Percentiles rank a stretch among this genome's conserved stretches.
phyloP scores from a whole-genome alignment of 352 stramenopile genomes.

The Phytophthora ramorum region DNA sequence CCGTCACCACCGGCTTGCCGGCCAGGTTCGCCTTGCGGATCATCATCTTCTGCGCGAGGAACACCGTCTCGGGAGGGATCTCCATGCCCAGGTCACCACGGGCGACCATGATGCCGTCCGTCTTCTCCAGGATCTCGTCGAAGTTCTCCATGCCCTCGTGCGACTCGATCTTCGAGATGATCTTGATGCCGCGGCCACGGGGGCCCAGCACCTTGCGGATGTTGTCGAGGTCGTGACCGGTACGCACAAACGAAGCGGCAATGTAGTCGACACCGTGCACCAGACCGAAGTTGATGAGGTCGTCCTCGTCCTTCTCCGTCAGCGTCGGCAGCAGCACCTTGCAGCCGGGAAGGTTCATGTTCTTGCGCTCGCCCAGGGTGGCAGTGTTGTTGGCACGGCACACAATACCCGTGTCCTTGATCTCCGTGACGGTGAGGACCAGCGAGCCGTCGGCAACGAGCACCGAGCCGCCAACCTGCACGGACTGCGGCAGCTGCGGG shows the following conservation, averaged over 20 bases:
- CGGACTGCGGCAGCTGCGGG: constrained; percentile 86
- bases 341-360: constrained; percentile 96
- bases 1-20: constrained; percentile 98
- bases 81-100: constrained; percentile 99
- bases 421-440: constrained; percentile 91
- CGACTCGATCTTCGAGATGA: constrained; percentile 99
- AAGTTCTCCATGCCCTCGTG: constrained; percentile 97
- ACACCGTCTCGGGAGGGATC: constrained; percentile 98
- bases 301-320: constrained; percentile 93
- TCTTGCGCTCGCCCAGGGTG: constrained; percentile 93
- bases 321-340: constrained; percentile 93
- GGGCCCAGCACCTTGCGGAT: constrained; percentile 92
- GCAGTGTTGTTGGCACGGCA: constrained; percentile 79
- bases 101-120: constrained; percentile 99
- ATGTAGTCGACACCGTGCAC: constrained; percentile 97
- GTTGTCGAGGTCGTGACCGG: constrained; percentile 95
- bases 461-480: constrained; percentile 92
- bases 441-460: constrained; percentile 95
- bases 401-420: constrained; percentile 79
- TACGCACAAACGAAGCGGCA: constrained; percentile 98
- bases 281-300: constrained; percentile 96
- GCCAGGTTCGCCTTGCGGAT: constrained; percentile 96
- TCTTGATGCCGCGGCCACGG: constrained; percentile 89
- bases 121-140: constrained; percentile 96
- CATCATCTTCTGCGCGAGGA: constrained; percentile 99